phyloP scores from a whole-genome alignment of 2,329 filamentous ascomycete species.

The Parafenestella ontariensis region DNA sequence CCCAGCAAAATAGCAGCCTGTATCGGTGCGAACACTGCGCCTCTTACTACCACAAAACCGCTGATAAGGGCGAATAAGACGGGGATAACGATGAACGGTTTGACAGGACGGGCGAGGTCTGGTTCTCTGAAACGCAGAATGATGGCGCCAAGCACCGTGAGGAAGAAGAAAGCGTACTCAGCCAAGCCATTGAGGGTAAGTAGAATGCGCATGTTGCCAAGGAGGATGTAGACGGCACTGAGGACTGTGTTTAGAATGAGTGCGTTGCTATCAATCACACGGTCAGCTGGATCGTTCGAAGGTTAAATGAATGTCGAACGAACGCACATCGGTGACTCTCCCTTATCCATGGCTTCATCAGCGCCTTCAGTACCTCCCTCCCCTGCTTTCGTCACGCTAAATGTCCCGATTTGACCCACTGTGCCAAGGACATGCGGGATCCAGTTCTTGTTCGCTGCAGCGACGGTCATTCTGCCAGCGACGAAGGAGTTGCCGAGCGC shows the following conservation, averaged over 20 bases:
- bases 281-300: too few species aligned
- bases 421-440: slow-evolving; percentile 37
- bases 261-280: slow-evolving; percentile 33
- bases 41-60: slow-evolving; percentile 45
- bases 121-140: slow-evolving; percentile 66
- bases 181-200: slow-evolving; percentile 58
- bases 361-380: slow-evolving; percentile 12
- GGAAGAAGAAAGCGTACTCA: slow-evolving; percentile 68
- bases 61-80: slow-evolving; percentile 64
- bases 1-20: slow-evolving; percentile 40
- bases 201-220: slow-evolving; percentile 68
- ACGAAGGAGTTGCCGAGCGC: slow-evolving; percentile 70
- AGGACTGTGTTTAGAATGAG: slow-evolving; percentile 42
- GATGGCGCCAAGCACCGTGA: slow-evolving; percentile 67
- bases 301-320: too few species aligned
- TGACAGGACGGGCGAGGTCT: slow-evolving; percentile 62
- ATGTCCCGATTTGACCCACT: slow-evolving; percentile 38
- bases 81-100: slow-evolving; percentile 62
- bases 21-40: slow-evolving; percentile 44
- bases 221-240: slow-evolving; percentile 65
- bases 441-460: slow-evolving; percentile 55
- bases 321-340: slow-evolving; percentile 45
- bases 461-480: slow-evolving; percentile 68
- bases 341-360: slow-evolving; percentile 38
- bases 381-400: slow-evolving; percentile 23